phyloP scores from a whole-genome alignment of 106 monocot species.

The Phalaenopsis aphrodite region DNA sequence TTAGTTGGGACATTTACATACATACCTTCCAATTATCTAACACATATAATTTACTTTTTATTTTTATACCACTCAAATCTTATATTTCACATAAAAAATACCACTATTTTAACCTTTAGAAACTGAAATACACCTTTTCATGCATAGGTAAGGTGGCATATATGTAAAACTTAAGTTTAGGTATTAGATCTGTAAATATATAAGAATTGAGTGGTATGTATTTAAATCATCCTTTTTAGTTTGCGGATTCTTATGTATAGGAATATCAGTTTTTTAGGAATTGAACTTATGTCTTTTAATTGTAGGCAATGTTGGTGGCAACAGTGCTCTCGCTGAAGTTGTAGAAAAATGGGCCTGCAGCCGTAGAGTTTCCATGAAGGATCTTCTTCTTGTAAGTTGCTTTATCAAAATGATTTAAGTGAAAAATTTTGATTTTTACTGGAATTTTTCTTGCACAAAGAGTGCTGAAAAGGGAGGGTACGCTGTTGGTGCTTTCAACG shows the following conservation, averaged over 20 bases:
- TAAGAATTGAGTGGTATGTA: too few relatives aligned
- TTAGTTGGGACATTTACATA: background rate
- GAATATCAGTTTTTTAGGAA: background rate
- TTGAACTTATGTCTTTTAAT: constrained; percentile 4
- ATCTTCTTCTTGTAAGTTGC: constrained; percentile 65
- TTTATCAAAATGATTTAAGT: background rate
- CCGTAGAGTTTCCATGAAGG: constrained; percentile 53
- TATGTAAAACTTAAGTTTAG: too few relatives aligned
- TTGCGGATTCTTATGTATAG: background rate
- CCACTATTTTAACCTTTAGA: too few relatives aligned
- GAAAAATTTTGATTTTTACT: background rate
- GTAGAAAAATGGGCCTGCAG: constrained; percentile 62
- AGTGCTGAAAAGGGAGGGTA: constrained; percentile 87
- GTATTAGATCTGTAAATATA: too few relatives aligned
- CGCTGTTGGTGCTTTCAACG: constrained; percentile 95
- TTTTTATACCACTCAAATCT: too few relatives aligned
- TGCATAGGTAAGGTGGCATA: too few relatives aligned
- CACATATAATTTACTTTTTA: too few relatives aligned
- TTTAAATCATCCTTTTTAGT: too few relatives aligned
- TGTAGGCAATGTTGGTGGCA: constrained; percentile 90
- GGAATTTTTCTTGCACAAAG: constrained; percentile 28
- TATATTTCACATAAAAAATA: too few relatives aligned
- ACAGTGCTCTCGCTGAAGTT: constrained; percentile 66
- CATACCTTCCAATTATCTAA: too few relatives aligned
- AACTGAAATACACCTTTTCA: too few relatives aligned